Evolutionary conservation across 2,329 filamentous ascomycete species (phyloP), one percentile per base, ranked within the genome.

Genomic region (Hypoxylon sp.): DNA sequence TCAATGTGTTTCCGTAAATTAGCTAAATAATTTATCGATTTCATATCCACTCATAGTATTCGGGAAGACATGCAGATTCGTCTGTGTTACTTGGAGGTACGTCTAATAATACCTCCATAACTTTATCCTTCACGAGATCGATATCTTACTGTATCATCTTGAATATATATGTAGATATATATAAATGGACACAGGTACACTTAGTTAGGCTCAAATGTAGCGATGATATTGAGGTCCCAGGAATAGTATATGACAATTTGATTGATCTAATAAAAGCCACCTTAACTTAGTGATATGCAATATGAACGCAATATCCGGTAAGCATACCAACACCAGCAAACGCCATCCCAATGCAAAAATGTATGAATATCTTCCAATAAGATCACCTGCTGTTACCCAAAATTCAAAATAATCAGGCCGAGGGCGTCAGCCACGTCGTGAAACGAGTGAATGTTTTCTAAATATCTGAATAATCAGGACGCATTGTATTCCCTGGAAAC

Each of bases 301-400:
- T 52, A 53, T 15, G 62, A 62, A 29, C 19, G 44, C 5, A 37
- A 47, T 42, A 47, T 24, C 19, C 58, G 21, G 51, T 17, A 13
- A 32, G 56, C 21, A 32, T 53, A 54, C 56, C 24, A 24, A 44
- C 44, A 29, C 52, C 46, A 55, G 48, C 29, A 7, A 69, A 70
- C 67, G 67, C 67, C 67, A 31, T 44, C 39, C 56, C 58, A 53
- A 67, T 70, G 67, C 63, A 69, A n/a, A 17, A 47, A 47, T 7
- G 19, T 61, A 27, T 61, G 17, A 31, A 61, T 31, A 52, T 46
- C 46, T 44, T 56, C 17, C 27, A 42, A 15, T 17, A 31, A 44
- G 10, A 10, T 24, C 42, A 15, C 24, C 10, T n/a, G n/a, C 11
- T 17, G 13, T 7, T n/a, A 27, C 3, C 55, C 17, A 48, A 7